Conservation (phyloP, 257 asterid species). For the Ilex asprella region DNA sequence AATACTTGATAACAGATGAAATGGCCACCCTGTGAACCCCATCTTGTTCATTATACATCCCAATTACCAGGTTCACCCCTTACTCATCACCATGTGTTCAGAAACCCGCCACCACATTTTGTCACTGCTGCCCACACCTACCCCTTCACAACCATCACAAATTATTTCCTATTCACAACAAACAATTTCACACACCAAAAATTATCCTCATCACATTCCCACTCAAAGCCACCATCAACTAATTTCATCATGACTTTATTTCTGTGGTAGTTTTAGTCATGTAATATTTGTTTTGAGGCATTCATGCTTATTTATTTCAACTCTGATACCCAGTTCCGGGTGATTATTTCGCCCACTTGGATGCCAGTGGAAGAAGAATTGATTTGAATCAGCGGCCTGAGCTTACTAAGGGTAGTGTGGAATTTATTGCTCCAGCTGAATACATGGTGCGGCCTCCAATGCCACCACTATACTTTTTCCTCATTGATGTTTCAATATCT, state of each 20-base stretch:
- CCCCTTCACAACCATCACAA: no score
- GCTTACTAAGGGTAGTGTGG: slow-evolving; percentile 78
- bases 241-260: slow-evolving; percentile 2
- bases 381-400: slow-evolving; percentile 91
- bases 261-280: slow-evolving; percentile 5
- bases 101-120: no score
- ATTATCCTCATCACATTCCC: no score
- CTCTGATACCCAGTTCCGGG: slow-evolving; percentile 63
- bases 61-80: no score
- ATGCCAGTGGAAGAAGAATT: slow-evolving; percentile 65
- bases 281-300: slow-evolving; percentile 1
- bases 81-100: no score
- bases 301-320: slow-evolving; percentile 22
- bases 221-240: no score
- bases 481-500: slow-evolving; percentile 81
- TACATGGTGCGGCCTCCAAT: slow-evolving; percentile 89
- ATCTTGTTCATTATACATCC: no score
- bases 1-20: no score
- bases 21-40: no score
- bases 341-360: slow-evolving; percentile 79
- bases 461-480: slow-evolving; percentile 80
- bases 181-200: no score
- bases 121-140: no score
- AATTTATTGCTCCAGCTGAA: slow-evolving; percentile 75
- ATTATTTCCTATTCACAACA: no score